Percentiles rank a stretch among this genome's conserved stretches.
Conservation (phyloP, 176 grass and related monocot genomes). For the Musa beccarii region DNA sequence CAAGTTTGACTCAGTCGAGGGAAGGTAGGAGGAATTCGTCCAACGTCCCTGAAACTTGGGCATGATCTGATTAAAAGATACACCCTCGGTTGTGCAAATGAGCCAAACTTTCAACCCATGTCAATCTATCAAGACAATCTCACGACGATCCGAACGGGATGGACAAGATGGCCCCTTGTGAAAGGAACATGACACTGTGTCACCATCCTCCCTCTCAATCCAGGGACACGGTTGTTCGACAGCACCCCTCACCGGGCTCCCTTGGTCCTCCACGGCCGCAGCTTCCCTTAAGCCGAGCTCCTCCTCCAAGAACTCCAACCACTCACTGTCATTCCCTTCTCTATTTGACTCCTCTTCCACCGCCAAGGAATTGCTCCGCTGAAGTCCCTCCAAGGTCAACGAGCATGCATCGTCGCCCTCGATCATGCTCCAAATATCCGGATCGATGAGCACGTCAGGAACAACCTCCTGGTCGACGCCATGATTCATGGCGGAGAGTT, state of each 20-base stretch:
- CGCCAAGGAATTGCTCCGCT: too few species aligned
- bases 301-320: constrained; percentile 11
- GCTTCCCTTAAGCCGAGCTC: constrained; percentile 1
- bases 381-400: neutral
- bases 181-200: neutral
- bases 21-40: neutral
- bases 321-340: neutral
- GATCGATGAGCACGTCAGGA: neutral
- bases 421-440: constrained; percentile 8
- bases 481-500: neutral
- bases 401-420: neutral
- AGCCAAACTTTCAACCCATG: neutral
- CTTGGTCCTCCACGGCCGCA: neutral
- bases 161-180: neutral
- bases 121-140: neutral
- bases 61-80: neutral
- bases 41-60: neutral
- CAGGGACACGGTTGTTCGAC: neutral
- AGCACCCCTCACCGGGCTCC: neutral
- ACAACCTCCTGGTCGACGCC: neutral
- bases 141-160: neutral
- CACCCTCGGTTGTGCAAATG: neutral
- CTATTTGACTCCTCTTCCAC: neutral
- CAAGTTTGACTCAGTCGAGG: neutral
- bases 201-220: neutral